Evolutionary conservation across 768 basidiomycete genomes (phyloP).

Genomic region (Agrocybe chaxingu): DNA sequence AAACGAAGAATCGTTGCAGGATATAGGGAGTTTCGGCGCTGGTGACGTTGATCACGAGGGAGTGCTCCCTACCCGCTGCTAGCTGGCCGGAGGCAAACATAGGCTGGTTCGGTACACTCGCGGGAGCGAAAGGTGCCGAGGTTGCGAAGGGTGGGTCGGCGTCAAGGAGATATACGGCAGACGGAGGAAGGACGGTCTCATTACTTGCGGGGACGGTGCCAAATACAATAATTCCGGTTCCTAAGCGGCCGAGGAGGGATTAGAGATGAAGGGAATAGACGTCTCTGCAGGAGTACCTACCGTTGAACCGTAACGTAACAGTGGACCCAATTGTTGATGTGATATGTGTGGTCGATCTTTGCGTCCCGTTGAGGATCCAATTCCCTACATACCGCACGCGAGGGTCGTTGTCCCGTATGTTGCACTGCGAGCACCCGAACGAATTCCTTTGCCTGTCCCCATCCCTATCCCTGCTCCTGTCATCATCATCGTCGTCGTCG

Average conservation of each 20-base stretch:
- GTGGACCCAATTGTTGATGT: conserved; percentile 28
- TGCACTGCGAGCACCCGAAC: conserved; percentile 14
- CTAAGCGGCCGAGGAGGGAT: conserved; percentile 18
- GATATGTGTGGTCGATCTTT: conserved; percentile 32
- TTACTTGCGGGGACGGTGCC: conserved; percentile 43
- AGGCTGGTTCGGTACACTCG: conserved; percentile 34
- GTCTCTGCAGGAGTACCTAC: conserved; percentile 17
- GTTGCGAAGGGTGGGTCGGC: conserved; percentile 27
- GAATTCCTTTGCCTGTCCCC: background rate
- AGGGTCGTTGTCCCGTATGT: conserved; percentile 33
- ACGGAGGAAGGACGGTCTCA: conserved; percentile 28
- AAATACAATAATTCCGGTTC: conserved; percentile 42
- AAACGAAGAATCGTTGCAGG: conserved; percentile 37
- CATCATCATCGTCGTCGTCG: too few relatives aligned
- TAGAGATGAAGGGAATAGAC: background rate
- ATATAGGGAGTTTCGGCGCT: conserved; percentile 33
- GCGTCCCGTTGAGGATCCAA: conserved; percentile 29
- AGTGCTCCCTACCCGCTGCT: conserved; percentile 26
- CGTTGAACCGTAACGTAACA: conserved; percentile 34
- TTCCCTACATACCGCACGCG: conserved; percentile 30
- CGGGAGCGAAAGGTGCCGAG: conserved; percentile 31
- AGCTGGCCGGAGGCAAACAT: conserved; percentile 34
- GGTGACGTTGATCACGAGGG: conserved; percentile 36
- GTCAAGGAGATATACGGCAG: conserved; percentile 39
- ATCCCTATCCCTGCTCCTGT: background rate